A percentile compares a stretch with the other conserved stretches of the same genome.
phyloP scores from a whole-genome alignment of 192 early-diverging fungal species.

The Spizellomyces sp. region DNA sequence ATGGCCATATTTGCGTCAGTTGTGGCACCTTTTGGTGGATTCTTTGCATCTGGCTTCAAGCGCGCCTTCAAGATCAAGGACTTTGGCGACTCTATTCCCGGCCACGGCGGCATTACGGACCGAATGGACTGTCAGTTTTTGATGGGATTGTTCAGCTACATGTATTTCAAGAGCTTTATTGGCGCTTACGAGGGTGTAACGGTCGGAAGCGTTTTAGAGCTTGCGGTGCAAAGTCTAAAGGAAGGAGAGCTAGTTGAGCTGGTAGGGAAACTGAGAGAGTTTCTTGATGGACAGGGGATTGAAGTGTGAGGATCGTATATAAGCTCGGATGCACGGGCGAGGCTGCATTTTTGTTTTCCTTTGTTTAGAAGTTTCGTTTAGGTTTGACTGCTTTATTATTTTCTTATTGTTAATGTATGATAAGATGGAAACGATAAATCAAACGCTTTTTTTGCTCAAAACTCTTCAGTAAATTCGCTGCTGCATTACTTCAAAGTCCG shows the following conservation, averaged over 20 bases:
- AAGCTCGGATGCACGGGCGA: no score
- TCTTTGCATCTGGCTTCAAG: constrained; percentile 96
- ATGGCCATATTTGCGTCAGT: constrained; percentile 91
- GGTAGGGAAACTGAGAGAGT: constrained; percentile 52
- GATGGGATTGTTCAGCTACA: constrained; percentile 91
- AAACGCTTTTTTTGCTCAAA: no score
- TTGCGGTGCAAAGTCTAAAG: constrained; percentile 15
- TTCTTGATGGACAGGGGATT: constrained; percentile 44
- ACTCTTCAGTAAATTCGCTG: no score
- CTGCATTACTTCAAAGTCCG: no score
- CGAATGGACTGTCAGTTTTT: constrained; percentile 98
- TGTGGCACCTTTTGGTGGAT: constrained; percentile 97
- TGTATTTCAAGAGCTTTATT: constrained; percentile 85
- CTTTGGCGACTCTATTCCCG: constrained; percentile 95
- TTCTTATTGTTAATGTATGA: no score
- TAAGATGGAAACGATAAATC: no score
- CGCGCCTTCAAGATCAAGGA: constrained; percentile 98
- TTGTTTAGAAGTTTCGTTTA: no score
- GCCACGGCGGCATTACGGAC: constrained; percentile 96
- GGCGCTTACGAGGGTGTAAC: constrained; percentile 55
- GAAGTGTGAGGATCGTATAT: constrained; percentile 2
- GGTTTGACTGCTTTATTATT: no score
- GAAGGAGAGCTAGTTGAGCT: constrained; percentile 25
- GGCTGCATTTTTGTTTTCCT: no score
- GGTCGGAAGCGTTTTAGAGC: constrained; percentile 38